A percentile compares a stretch with the other conserved stretches of the same genome.
Conservation (phyloP, 73 alveolate genomes). For the Paramecium biaurelia region DNA sequence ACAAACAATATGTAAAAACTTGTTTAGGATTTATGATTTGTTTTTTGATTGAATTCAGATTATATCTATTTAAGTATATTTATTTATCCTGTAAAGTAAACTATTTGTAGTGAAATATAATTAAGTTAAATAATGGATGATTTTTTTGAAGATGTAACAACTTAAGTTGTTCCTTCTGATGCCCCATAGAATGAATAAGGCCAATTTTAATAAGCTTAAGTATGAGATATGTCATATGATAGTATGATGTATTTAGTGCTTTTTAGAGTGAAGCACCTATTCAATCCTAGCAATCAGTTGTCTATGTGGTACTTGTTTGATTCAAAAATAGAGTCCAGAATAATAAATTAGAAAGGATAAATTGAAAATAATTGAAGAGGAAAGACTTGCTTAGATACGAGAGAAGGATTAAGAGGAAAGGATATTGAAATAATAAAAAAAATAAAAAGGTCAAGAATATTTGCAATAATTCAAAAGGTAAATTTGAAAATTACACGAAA, state of each 20-base stretch:
- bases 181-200: neutral
- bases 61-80: neutral
- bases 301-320: neutral
- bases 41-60: neutral
- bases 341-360: constrained; percentile 12
- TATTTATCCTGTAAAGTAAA: neutral
- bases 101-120: neutral
- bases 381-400: neutral
- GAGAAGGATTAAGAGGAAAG: constrained; percentile 20
- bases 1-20: neutral
- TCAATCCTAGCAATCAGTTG: neutral
- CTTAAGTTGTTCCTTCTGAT: neutral
- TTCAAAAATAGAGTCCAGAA: constrained; percentile 12
- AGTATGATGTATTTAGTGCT: constrained; percentile 10
- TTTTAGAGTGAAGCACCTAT: neutral
- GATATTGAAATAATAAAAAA: neutral
- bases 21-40: neutral
- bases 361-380: constrained; percentile 24
- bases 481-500: neutral
- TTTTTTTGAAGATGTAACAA: neutral
- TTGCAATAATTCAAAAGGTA: constrained; percentile 20
- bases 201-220: neutral
- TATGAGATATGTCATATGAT: neutral
- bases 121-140: neutral
- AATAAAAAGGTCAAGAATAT: constrained; percentile 3